Evolutionary conservation across 208 protist species (phyloP).

Genomic region (Leishmania tarentolae): DNA sequence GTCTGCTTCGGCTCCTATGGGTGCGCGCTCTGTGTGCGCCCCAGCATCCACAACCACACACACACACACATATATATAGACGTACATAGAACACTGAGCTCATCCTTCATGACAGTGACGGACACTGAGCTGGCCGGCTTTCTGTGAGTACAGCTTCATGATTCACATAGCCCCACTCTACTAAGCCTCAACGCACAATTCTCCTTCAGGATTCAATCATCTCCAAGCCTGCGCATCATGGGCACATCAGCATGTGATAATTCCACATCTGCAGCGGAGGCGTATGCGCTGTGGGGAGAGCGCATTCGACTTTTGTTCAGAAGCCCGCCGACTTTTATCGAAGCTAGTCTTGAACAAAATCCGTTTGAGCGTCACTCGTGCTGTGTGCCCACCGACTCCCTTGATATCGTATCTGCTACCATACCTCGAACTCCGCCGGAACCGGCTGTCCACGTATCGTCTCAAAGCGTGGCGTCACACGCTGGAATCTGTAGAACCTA

Average conservation of each 20-base stretch:
- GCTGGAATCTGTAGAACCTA: background rate
- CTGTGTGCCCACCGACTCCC: background rate
- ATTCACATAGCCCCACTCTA: background rate
- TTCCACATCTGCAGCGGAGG: constrained; percentile 34
- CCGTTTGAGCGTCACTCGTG: constrained; percentile 25
- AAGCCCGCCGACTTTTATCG: constrained; percentile 1
- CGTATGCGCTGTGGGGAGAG: constrained; percentile 65
- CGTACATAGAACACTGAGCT: background rate
- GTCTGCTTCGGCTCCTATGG: background rate
- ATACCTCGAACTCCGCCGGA: background rate
- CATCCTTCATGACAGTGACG: background rate
- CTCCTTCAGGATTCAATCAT: background rate
- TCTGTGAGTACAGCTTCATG: background rate
- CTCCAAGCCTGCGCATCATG: background rate
- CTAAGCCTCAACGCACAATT: background rate
- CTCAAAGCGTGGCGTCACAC: background rate
- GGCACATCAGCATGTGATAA: background rate
- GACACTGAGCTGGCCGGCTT: background rate
- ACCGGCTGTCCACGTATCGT: background rate
- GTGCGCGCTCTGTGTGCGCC: background rate
- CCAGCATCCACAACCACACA: background rate
- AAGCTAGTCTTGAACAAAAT: constrained; percentile 11
- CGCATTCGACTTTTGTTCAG: constrained; percentile 46
- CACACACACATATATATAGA: background rate
- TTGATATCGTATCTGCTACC: background rate